Evolutionary conservation across 768 basidiomycete species (phyloP), one percentile per base, ranked within the genome.

Genomic region (Pulveroboletus sp.): DNA sequence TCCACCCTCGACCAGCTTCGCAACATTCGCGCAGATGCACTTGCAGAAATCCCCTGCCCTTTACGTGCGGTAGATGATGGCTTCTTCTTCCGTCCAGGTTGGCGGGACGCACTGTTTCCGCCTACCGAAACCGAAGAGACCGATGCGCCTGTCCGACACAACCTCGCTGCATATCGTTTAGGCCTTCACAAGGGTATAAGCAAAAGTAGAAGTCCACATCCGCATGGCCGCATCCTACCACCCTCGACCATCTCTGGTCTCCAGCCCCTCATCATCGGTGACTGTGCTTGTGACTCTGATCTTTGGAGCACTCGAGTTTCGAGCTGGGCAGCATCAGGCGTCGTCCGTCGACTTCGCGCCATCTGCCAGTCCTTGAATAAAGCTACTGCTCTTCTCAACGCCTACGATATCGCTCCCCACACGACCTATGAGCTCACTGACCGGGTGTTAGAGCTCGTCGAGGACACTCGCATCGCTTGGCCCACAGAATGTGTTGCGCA

Each of bases 231-330:
- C 14, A 24, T 25, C 5, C 38, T 35, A 27, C 50, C 43, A 23
- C 51, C 47, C 5, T 52, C 45, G 43, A 8, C 55, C 40, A 52
- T 60, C 14, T 37, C 65, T n/a, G 61, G 59, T 40, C 59, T 66
- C 20, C 87, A 90, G 51, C 84, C 86, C 1, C 70, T 90, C 47
- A 81, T 90, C 50, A 85, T 90, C 41, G 88, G 88, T 7, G 88
- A 90, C 64, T 81, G 79, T 40, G 74, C 76, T 20, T 77, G 72
- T 50, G 84, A 89, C 54, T 80, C 84, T 11, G 72, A 81, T 41
- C 72, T 81, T 10, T 87, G 85, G 85, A 75, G 80, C 0, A 58
- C 69, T 4, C 71, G 81, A 13, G 77, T 78, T 2, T 84, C 81
- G 6, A 63, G 75, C 6, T 90, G 88, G 88, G 79, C 77, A 1